A percentile compares a stretch with the other conserved stretches of the same genome.
Evolutionary conservation across 2,329 filamentous ascomycete genomes (phyloP).

Genomic region (Arthrobotrys entomopaga): DNA sequence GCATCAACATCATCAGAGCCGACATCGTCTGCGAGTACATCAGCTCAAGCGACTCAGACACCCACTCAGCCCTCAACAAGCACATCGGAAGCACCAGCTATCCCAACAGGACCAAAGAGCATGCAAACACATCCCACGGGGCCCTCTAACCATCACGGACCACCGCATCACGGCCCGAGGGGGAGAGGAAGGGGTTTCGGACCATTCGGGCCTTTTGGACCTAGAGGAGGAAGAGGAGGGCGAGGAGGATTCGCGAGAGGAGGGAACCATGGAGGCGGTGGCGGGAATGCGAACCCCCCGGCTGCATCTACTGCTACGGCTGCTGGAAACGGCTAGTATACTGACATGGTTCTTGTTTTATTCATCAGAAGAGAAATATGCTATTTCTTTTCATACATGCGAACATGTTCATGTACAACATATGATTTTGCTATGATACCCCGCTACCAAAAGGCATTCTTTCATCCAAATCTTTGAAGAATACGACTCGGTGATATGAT

Average conservation of each 20-base stretch:
- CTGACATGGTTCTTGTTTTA: neutral
- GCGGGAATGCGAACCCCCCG: slow-evolving; percentile 37
- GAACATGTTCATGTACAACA: slow-evolving; percentile 22
- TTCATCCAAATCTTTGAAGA: neutral
- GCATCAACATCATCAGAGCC: slow-evolving; percentile 10
- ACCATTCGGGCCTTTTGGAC: slow-evolving; percentile 37
- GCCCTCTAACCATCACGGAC: slow-evolving; percentile 40
- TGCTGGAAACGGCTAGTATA: slow-evolving; percentile 13
- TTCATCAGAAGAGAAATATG: slow-evolving; percentile 6
- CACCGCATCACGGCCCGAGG: slow-evolving; percentile 33
- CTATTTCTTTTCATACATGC: slow-evolving; percentile 5
- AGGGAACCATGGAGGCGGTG: slow-evolving; percentile 56
- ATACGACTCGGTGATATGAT: neutral
- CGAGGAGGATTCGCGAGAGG: slow-evolving; percentile 54
- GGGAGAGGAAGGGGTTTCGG: slow-evolving; percentile 50
- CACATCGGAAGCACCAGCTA: slow-evolving; percentile 14
- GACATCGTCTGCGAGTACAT: slow-evolving; percentile 10
- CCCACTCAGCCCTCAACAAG: slow-evolving; percentile 18
- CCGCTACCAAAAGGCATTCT: neutral
- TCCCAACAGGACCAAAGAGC: slow-evolving; percentile 50
- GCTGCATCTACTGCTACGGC: slow-evolving; percentile 3
- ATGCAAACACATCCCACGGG: slow-evolving; percentile 54
- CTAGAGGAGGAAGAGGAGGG: slow-evolving; percentile 54
- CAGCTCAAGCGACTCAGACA: slow-evolving; percentile 19
- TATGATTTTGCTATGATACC: slow-evolving; percentile 30